Percentiles rank a stretch among this genome's conserved stretches.
phyloP scores from a whole-genome alignment of 139 green algal species.

The Chlamydomonas sphaeroides region DNA sequence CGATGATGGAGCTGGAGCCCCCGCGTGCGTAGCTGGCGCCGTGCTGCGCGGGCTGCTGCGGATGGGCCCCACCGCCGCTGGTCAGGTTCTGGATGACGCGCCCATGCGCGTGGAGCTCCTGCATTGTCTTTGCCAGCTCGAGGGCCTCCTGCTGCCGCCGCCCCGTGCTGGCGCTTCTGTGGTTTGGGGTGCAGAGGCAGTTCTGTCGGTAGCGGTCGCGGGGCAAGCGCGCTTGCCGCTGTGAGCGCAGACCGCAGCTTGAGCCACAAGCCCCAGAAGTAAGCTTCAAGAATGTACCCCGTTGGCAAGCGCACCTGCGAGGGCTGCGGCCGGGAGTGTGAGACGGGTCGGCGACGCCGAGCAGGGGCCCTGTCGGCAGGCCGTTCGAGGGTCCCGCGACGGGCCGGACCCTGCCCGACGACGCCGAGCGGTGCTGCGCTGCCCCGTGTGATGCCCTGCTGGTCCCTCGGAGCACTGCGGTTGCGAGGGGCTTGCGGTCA shows the following conservation, averaged over 20 bases:
- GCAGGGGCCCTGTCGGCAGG: too few species aligned
- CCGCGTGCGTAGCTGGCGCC: background rate
- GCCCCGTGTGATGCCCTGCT: too few species aligned
- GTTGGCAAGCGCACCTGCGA: background rate
- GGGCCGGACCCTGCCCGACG: too few species aligned
- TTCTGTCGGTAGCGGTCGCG: too few species aligned
- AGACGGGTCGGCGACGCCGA: too few species aligned
- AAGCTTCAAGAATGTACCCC: background rate
- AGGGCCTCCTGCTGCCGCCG: background rate
- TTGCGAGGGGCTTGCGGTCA: too few species aligned
- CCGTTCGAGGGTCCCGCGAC: too few species aligned
- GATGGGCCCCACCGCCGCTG: background rate
- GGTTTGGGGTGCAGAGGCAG: background rate
- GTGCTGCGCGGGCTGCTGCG: background rate
- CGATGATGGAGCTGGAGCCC: too few species aligned
- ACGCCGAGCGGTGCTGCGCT: too few species aligned
- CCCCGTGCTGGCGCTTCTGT: slow-evolving; percentile 20
- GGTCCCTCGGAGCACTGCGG: background rate
- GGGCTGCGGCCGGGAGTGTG: background rate
- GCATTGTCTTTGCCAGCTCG: background rate
- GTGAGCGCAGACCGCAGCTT: too few species aligned
- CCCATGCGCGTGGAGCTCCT: background rate
- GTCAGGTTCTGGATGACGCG: slow-evolving; percentile 6
- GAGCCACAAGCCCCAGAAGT: too few species aligned
- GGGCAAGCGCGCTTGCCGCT: too few species aligned